Evolutionary conservation across 352 stramenopile species (phyloP).

Genomic region (Pythium inflatum): DNA sequence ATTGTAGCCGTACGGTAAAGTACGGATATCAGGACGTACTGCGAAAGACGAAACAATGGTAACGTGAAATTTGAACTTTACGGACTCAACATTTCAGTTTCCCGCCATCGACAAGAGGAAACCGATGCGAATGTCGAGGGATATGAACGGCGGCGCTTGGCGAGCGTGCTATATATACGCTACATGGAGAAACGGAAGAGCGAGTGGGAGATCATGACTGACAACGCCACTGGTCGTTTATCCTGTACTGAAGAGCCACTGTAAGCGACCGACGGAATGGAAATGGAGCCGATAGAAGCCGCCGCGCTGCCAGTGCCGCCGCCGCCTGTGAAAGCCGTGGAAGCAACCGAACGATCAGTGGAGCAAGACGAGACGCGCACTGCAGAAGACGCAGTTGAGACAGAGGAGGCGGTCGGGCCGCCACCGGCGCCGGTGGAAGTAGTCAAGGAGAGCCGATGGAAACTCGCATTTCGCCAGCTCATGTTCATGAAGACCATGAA

Average conservation of each 20-base stretch:
- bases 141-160: too few species aligned
- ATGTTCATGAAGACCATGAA: slow-evolving; percentile 88
- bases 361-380: slow-evolving; percentile 24
- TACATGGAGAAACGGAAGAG: background rate
- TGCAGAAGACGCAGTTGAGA: background rate
- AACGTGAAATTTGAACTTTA: background rate
- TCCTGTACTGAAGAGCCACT: too few species aligned
- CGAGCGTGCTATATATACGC: background rate
- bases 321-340: slow-evolving; percentile 10
- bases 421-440: slow-evolving; percentile 7
- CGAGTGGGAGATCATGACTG: background rate
- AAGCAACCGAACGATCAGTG: background rate
- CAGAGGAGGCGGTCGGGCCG: background rate
- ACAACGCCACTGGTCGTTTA: too few species aligned
- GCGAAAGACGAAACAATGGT: slow-evolving; percentile 22
- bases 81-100: background rate
- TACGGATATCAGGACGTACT: slow-evolving; percentile 12
- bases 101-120: background rate
- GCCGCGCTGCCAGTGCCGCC: slow-evolving; percentile 11
- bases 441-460: slow-evolving; percentile 63
- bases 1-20: background rate
- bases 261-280: background rate
- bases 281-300: slow-evolving; percentile 7
- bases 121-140: background rate
- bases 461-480: slow-evolving; percentile 75